These are phyloP conservation scores for Dimargaris cristalligena DNA, from an alignment of 192 early-diverging fungal genomes.

Conservation along the genomic window DNA sequence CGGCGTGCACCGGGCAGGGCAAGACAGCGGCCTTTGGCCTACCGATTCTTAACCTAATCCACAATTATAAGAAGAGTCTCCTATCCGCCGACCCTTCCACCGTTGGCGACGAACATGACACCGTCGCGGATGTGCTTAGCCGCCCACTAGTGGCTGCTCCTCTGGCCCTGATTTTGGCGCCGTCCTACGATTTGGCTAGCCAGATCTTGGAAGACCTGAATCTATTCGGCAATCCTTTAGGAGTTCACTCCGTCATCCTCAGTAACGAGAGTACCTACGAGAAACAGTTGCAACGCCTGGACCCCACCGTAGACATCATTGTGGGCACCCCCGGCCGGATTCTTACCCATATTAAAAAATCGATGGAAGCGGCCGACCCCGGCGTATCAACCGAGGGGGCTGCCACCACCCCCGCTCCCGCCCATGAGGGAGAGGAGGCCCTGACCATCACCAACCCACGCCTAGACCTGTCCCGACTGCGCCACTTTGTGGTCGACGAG, in stretches of 20 bases:
- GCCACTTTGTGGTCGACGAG: constrained; percentile 2
- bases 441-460: not conserved
- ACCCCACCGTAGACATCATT: constrained; percentile 1
- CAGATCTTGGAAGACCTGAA: not conserved
- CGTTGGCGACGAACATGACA: not conserved
- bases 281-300: not conserved
- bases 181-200: constrained; percentile 7
- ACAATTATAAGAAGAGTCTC: not conserved
- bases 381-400: too few species aligned
- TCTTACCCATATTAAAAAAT: not conserved
- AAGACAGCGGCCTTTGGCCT: constrained; percentile 6
- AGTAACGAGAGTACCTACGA: constrained; percentile 4
- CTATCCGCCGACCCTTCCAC: not conserved
- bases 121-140: not conserved
- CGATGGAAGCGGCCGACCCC: too few species aligned
- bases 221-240: not conserved
- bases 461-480: not conserved
- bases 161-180: not conserved
- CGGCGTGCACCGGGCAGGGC: constrained; percentile 8
- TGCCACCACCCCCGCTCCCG: too few species aligned
- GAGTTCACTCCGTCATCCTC: not conserved
- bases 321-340: constrained; percentile 6
- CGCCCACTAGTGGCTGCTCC: not conserved
- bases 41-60: not conserved
- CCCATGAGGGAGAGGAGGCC: too few species aligned